These are phyloP conservation scores for Gossypium ekmanianum DNA, from an alignment of 345 rosid genomes.

Conservation along the genomic window DNA sequence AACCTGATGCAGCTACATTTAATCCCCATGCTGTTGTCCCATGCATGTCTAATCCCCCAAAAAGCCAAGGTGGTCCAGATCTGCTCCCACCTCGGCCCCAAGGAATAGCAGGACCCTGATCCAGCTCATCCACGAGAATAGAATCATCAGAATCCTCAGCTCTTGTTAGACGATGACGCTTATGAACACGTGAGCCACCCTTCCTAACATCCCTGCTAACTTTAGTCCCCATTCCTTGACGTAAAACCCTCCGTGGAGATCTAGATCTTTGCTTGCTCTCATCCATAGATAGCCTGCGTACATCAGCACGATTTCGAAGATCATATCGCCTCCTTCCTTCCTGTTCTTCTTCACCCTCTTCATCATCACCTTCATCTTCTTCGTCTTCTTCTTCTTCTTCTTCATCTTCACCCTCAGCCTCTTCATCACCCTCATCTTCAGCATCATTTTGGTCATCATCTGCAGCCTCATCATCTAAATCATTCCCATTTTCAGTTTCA, in stretches of 20 bases:
- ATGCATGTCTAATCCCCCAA: conserved; percentile 89
- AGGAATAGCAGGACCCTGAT: conserved; percentile 92
- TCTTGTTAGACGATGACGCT: conserved; percentile 74
- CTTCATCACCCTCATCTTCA: conserved; percentile 55
- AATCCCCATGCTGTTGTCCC: conserved; percentile 78
- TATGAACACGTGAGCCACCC: conserved; percentile 93
- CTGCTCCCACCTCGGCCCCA: conserved; percentile 93
- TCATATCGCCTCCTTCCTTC: conserved; percentile 96
- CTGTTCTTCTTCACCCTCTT: conserved; percentile 73
- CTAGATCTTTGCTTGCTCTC: conserved; percentile 73
- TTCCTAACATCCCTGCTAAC: conserved; percentile 80
- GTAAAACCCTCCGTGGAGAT: conserved; percentile 91
- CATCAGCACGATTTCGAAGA: conserved; percentile 92
- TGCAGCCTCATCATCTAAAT: conserved; percentile 60
- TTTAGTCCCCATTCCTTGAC: conserved; percentile 91
- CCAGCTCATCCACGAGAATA: conserved; percentile 96
- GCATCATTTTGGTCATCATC: conserved; percentile 54
- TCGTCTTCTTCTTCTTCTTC: conserved; percentile 50
- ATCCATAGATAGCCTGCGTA: conserved; percentile 71
- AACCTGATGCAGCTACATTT: conserved; percentile 96
- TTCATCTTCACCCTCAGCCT: conserved; percentile 59
- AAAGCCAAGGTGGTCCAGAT: conserved; percentile 96
- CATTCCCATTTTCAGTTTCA: conserved; percentile 81
- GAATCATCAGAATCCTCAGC: conserved; percentile 99
- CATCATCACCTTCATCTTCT: conserved; percentile 63